Conservation (phyloP, 176 grass and related monocot species). For the Oryza officinalis region DNA sequence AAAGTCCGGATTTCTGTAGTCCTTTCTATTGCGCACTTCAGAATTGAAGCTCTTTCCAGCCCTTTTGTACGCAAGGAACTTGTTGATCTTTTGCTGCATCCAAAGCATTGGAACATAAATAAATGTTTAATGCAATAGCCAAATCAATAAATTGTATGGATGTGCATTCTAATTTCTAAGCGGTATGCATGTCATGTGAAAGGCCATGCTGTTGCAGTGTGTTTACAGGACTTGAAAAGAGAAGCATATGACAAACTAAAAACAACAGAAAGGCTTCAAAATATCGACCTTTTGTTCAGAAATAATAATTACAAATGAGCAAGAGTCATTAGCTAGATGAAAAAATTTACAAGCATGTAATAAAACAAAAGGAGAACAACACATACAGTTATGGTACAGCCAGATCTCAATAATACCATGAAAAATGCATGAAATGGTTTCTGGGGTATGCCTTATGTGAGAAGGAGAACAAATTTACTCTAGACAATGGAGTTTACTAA, state of each 20-base stretch:
- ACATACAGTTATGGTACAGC: background rate
- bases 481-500: background rate
- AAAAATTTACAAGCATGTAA: background rate
- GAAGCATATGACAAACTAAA: background rate
- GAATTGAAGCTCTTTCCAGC: constrained; percentile 91
- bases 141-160: background rate
- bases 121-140: background rate
- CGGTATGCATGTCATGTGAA: constrained; percentile 1
- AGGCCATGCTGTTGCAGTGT: background rate
- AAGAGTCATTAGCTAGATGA: background rate
- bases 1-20: constrained; percentile 94
- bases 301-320: background rate
- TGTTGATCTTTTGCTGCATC: constrained; percentile 82
- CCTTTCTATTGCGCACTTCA: constrained; percentile 95
- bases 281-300: background rate
- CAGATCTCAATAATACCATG: background rate
- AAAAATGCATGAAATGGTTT: background rate
- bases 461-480: background rate
- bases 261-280: background rate
- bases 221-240: constrained; percentile 23
- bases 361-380: background rate
- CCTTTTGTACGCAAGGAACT: constrained; percentile 71
- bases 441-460: background rate
- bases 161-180: background rate
- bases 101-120: constrained; percentile 14